Base-by-base conservation (phyloP, 768 basidiomycete species). In the Gymnopilus dilepis region DNA sequence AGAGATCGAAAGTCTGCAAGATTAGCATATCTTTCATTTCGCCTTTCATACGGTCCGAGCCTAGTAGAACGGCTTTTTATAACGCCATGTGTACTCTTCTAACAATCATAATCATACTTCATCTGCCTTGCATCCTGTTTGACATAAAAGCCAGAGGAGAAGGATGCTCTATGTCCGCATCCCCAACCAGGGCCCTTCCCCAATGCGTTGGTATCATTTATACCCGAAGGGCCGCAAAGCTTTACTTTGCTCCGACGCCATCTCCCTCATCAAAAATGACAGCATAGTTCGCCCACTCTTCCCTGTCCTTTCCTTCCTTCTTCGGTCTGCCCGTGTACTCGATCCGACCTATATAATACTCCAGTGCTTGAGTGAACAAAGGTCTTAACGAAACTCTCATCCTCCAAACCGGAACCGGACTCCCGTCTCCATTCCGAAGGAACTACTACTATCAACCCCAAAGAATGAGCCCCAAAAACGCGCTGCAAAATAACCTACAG, bases 1-100 rank as follows among this genome's bases (percentile, higher is more conserved):
- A 13, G 89, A 90, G 65, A 90, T 92, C 19, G 81, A 90, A 67
- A 80, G 83, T 2, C 62, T 93, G 58, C 85, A 87, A 69, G 91
- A 92, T 63, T 91, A 69, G 80, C 48, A 6, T n/a, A 28, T 9
- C 17, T 56, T 30, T 28, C 55, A 43, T 17, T 30, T 54, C 21
- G 17, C 1, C 24, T 56, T 38, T 22, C 1, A 3, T 42, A 26
- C 15, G 22, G 24, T 4, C 28, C n/a, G 15, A 19, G 41, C 40
- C 2, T 17, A 6, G 8, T 12, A 34, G 19, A 24, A 31, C 28
- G n/a, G 55, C 30, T 43, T 42, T 31, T 31, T 21, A 33, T 26
- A 56, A 26, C 55, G 41, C 19, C 12, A 9, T 11, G 31, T 56
- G 55, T 42, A 26, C 26, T 22, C 41, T 56, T 40, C 26, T 28